Percentiles rank a stretch among this genome's conserved stretches.
Conservation (phyloP, 2,329 filamentous ascomycete species). For the Alternaria brassicicola region DNA sequence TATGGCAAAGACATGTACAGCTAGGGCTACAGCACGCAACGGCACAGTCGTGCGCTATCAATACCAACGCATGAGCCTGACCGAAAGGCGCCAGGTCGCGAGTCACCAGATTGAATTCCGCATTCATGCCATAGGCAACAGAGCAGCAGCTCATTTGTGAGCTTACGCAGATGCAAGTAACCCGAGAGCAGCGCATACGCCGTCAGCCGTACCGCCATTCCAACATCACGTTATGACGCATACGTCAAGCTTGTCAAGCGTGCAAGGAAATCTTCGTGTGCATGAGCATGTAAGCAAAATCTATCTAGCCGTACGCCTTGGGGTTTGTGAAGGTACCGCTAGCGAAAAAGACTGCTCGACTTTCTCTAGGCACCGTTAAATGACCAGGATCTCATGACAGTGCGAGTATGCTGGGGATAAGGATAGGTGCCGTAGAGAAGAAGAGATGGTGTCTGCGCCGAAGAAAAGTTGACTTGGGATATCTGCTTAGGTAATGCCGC, state of each 20-base stretch:
- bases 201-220: not conserved
- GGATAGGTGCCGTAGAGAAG: conserved; percentile 71
- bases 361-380: conserved; percentile 87
- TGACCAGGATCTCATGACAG: conserved; percentile 75
- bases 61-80: not conserved
- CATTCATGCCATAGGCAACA: not conserved
- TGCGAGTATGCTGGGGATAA: conserved; percentile 87
- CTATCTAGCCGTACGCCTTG: conserved; percentile 98
- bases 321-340: conserved; percentile 80
- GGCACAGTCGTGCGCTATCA: not conserved
- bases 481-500: conserved; percentile 22
- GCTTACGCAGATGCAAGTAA: not conserved
- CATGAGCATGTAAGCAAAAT: conserved; percentile 74
- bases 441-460: conserved; percentile 31
- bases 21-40: not conserved
- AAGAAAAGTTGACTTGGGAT: conserved; percentile 26
- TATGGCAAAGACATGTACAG: not conserved
- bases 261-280: not conserved
- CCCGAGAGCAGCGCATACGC: not conserved
- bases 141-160: not conserved
- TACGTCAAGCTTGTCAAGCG: not conserved
- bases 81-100: not conserved
- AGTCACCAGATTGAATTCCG: not conserved
- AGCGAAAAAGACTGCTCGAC: conserved; percentile 91
- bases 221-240: not conserved